These are phyloP conservation scores for Suhomyces tanzawaensis DNA, from an alignment of 805 yeast genomes.

Conservation along the genomic window DNA sequence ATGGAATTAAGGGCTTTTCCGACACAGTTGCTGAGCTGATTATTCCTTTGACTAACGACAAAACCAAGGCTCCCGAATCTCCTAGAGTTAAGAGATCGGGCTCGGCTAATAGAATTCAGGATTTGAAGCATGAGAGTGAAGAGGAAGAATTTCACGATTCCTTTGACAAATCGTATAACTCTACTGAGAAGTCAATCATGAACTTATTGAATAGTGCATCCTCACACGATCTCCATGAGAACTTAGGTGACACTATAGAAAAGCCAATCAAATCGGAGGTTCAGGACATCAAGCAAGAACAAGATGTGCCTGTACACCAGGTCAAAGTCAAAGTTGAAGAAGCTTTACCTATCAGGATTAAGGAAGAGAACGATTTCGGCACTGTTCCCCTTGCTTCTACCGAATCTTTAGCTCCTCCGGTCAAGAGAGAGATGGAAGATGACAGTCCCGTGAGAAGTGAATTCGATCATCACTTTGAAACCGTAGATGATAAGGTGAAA, in stretches of 20 bases:
- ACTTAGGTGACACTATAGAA: not conserved
- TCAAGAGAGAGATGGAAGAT: constrained; percentile 2
- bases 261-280: not conserved
- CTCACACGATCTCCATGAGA: constrained; percentile 6
- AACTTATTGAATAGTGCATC: constrained; percentile 29
- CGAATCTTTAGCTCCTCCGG: not conserved
- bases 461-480: not conserved
- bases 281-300: not conserved
- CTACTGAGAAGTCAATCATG: constrained; percentile 42
- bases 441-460: constrained; percentile 2
- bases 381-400: not conserved
- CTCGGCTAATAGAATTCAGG: constrained; percentile 1
- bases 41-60: constrained; percentile 19
- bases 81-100: not conserved
- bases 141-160: constrained; percentile 25
- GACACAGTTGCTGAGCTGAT: constrained; percentile 36
- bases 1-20: constrained; percentile 43
- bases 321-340: constrained; percentile 5
- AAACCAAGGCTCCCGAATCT: constrained; percentile 3
- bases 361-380: not conserved
- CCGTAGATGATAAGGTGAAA: constrained; percentile 3
- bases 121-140: constrained; percentile 1
- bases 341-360: not conserved
- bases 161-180: constrained; percentile 33
- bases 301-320: not conserved